A percentile compares a stretch with the other conserved stretches of the same genome.
Evolutionary conservation across 2,329 filamentous ascomycete genomes (phyloP).

Genomic region (Penicillium sp.): DNA sequence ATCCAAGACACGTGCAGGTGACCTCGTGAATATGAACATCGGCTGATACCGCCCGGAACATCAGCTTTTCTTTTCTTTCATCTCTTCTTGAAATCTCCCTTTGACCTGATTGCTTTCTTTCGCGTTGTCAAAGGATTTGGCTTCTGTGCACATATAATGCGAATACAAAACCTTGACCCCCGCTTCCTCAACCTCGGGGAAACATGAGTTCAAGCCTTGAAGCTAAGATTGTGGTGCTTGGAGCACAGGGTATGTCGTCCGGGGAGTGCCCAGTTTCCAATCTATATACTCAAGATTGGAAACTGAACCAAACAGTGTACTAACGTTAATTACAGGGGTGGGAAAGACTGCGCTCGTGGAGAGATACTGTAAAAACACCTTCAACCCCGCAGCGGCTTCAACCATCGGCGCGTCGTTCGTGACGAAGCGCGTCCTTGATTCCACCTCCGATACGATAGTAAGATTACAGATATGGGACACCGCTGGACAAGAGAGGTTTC

Average conservation of each 20-base stretch:
- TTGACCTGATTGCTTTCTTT: background rate
- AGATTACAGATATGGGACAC: slow-evolving; percentile 97
- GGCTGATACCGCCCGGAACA: background rate
- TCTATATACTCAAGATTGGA: background rate
- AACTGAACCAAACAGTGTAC: background rate
- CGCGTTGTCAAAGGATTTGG: background rate
- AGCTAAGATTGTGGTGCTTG: slow-evolving; percentile 47
- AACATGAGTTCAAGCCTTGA: slow-evolving; percentile 43
- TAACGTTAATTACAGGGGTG: slow-evolving; percentile 33
- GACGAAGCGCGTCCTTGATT: slow-evolving; percentile 71
- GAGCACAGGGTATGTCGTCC: slow-evolving; percentile 39
- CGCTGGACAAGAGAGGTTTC: slow-evolving; percentile 88
- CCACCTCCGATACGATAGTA: slow-evolving; percentile 74
- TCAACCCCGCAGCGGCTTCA: slow-evolving; percentile 43
- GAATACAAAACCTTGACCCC: slow-evolving; percentile 21
- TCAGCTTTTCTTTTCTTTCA: background rate
- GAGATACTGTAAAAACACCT: slow-evolving; percentile 42
- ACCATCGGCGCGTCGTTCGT: slow-evolving; percentile 75
- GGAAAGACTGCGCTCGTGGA: slow-evolving; percentile 47
- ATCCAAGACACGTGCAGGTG: background rate
- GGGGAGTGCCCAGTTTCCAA: background rate
- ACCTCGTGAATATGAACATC: background rate
- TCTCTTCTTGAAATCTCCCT: background rate
- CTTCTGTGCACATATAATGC: slow-evolving; percentile 23
- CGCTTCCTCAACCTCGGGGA: slow-evolving; percentile 24